Conservation (phyloP, 2,329 filamentous ascomycete species). For the Fusarium xylarioides region DNA sequence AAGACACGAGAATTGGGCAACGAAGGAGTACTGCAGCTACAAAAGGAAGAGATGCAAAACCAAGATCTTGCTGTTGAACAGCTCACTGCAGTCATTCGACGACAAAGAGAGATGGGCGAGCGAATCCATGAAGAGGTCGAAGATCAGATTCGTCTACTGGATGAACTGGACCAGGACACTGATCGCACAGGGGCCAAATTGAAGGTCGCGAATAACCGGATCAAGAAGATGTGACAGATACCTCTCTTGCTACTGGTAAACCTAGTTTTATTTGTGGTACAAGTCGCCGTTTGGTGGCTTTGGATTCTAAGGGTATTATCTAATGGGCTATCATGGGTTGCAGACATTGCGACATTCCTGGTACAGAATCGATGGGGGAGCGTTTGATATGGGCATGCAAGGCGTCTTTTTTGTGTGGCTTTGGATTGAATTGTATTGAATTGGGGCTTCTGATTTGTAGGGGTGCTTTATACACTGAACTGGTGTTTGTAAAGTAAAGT, state of each 20-base stretch:
- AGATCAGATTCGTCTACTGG: slow-evolving; percentile 75
- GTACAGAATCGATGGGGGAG: slow-evolving; percentile 27
- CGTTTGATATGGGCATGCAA: slow-evolving; percentile 25
- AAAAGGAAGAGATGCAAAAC: slow-evolving; percentile 76
- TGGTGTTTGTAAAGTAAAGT: not conserved
- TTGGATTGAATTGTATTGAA: slow-evolving; percentile 10
- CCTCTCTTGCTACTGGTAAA: slow-evolving; percentile 39
- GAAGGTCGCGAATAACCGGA: slow-evolving; percentile 76
- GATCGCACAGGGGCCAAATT: slow-evolving; percentile 75
- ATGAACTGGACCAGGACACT: slow-evolving; percentile 71
- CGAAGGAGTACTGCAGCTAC: slow-evolving; percentile 75
- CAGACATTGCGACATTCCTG: slow-evolving; percentile 41
- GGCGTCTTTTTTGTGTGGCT: slow-evolving; percentile 28
- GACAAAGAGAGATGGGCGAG: slow-evolving; percentile 81
- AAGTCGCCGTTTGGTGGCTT: slow-evolving; percentile 45
- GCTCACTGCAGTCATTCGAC: slow-evolving; percentile 72
- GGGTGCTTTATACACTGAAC: not conserved
- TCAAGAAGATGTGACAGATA: slow-evolving; percentile 68
- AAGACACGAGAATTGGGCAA: slow-evolving; percentile 82
- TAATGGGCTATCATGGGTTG: slow-evolving; percentile 42
- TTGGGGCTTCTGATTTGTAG: not conserved
- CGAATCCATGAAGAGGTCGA: slow-evolving; percentile 79
- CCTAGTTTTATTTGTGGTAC: slow-evolving; percentile 41
- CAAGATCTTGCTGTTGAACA: slow-evolving; percentile 79
- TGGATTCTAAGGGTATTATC: slow-evolving; percentile 41